These are phyloP conservation scores for Trametes cinnabarina DNA, from an alignment of 768 basidiomycete species.

Conservation along the genomic window DNA sequence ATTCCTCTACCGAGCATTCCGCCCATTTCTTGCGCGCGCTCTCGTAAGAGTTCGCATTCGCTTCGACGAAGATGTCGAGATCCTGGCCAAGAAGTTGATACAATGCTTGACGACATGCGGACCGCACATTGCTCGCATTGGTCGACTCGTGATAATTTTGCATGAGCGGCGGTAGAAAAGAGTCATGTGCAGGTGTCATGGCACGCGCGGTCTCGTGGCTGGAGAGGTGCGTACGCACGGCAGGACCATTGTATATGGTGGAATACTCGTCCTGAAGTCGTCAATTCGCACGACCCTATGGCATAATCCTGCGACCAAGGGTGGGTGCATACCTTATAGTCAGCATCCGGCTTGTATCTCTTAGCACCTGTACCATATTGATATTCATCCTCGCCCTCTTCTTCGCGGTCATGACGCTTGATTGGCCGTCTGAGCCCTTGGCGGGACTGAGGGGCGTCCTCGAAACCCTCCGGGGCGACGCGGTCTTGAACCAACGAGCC, in stretches of 20 bases:
- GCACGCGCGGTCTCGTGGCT: background rate
- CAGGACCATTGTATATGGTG: background rate
- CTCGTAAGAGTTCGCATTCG: conserved; percentile 45
- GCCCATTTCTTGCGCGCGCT: conserved; percentile 46
- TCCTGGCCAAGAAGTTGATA: conserved; percentile 44
- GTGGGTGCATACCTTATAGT: conserved; percentile 5
- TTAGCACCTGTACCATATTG: conserved; percentile 19
- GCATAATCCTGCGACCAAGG: background rate
- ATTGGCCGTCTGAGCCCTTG: conserved; percentile 5
- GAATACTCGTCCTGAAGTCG: background rate
- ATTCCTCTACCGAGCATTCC: conserved; percentile 49
- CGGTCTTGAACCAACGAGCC: background rate
- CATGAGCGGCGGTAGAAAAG: background rate
- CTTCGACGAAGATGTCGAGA: conserved; percentile 41
- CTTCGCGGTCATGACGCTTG: conserved; percentile 6
- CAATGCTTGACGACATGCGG: conserved; percentile 24
- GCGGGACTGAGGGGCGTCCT: background rate
- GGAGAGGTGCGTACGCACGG: background rate
- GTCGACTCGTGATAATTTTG: background rate
- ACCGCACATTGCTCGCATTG: background rate
- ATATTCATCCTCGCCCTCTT: conserved; percentile 15
- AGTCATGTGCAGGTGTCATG: background rate
- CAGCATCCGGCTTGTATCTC: conserved; percentile 19
- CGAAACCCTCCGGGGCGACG: background rate
- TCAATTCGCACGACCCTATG: background rate